Percentiles rank a stretch among this genome's conserved stretches.
Conservation (phyloP, 2,329 filamentous ascomycete species). For the Verticillium klebahnii region DNA sequence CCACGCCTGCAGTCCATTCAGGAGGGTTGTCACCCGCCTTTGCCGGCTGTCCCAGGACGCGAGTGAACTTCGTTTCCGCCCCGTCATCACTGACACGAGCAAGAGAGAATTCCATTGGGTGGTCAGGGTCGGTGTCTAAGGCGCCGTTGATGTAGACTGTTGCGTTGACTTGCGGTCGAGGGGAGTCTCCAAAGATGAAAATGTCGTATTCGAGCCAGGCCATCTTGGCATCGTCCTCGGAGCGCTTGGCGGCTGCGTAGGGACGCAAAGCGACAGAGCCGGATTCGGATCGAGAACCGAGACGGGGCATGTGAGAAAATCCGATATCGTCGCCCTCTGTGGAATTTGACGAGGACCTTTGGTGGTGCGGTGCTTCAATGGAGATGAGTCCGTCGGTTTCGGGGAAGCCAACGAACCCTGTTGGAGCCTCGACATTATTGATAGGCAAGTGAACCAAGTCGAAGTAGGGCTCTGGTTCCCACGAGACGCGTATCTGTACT, state of each 20-base stretch:
- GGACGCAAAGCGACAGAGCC: constrained; percentile 8
- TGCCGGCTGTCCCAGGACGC: constrained; percentile 32
- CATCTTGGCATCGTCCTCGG: background rate
- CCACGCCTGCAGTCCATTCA: constrained; percentile 40
- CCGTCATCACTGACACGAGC: constrained; percentile 25
- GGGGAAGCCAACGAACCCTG: constrained; percentile 13
- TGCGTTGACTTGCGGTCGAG: constrained; percentile 11
- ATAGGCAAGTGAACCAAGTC: constrained; percentile 10
- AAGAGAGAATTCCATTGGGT: constrained; percentile 41
- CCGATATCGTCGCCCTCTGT: background rate
- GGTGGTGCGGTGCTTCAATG: constrained; percentile 14
- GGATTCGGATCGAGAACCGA: constrained; percentile 10
- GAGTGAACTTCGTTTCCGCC: constrained; percentile 20
- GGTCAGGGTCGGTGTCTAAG: constrained; percentile 42
- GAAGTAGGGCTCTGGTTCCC: constrained; percentile 6
- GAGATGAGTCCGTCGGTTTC: constrained; percentile 13
- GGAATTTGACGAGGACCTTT: constrained; percentile 1
- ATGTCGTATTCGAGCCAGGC: constrained; percentile 21
- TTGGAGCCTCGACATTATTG: constrained; percentile 3
- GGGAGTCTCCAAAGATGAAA: constrained; percentile 16
- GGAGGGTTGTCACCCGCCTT: constrained; percentile 36
- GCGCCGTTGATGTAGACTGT: constrained; percentile 23
- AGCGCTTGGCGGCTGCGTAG: constrained; percentile 1
- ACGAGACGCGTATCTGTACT: constrained; percentile 3
- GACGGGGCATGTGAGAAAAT: constrained; percentile 1